These are phyloP conservation scores for Ascosphaera apis DNA, from an alignment of 2,329 filamentous ascomycete genomes.

Conservation along the genomic window DNA sequence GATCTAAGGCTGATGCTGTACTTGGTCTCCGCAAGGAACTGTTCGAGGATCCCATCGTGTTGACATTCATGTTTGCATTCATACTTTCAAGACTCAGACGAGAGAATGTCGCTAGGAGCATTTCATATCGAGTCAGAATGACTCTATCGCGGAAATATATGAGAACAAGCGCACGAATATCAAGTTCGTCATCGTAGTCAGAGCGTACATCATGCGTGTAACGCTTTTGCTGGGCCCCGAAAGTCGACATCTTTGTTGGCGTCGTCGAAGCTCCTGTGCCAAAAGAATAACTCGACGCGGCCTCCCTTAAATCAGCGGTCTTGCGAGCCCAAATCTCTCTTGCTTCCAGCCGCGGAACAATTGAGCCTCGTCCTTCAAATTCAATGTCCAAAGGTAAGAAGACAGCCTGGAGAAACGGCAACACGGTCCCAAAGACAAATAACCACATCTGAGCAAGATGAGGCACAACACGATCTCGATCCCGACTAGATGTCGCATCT, in stretches of 20 bases:
- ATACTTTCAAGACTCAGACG: slow-evolving; percentile 66
- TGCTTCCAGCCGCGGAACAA: slow-evolving; percentile 58
- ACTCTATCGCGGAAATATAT: slow-evolving; percentile 73
- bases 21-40: slow-evolving; percentile 29
- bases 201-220: slow-evolving; percentile 3
- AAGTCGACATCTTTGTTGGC: slow-evolving; percentile 10
- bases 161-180: slow-evolving; percentile 73
- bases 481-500: slow-evolving; percentile 23
- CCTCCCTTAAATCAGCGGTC: not conserved
- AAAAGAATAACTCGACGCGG: slow-evolving; percentile 11
- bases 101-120: slow-evolving; percentile 72
- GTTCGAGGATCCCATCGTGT: slow-evolving; percentile 14
- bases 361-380: slow-evolving; percentile 59
- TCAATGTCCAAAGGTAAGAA: slow-evolving; percentile 86
- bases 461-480: slow-evolving; percentile 56
- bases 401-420: slow-evolving; percentile 87
- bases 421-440: slow-evolving; percentile 67
- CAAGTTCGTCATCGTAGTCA: slow-evolving; percentile 35
- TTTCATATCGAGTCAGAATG: slow-evolving; percentile 71
- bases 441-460: slow-evolving; percentile 87
- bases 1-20: slow-evolving; percentile 55
- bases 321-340: slow-evolving; percentile 76
- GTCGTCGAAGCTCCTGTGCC: not conserved
- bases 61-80: slow-evolving; percentile 26
- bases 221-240: slow-evolving; percentile 3